Evolutionary conservation across 1,284 basidiomycete species (phyloP), one percentile per base, ranked within the genome.

Genomic region (Sanguinoderma infundibulare): DNA sequence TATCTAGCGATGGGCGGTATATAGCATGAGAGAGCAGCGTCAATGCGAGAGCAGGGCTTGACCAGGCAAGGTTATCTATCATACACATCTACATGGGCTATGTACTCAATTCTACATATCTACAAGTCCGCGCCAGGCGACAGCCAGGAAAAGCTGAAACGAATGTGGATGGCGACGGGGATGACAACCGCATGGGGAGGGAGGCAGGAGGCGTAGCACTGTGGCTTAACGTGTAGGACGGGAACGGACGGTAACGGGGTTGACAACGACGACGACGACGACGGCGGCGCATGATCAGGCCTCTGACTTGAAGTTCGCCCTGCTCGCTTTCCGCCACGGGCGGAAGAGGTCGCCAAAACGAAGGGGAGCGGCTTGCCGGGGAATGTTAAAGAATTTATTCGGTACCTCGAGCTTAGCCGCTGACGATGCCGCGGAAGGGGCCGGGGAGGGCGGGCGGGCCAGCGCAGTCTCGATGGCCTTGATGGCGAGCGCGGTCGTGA

Each of bases 401-500:
- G 55, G 55, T 5, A 50, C 17, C 32, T 60, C 44, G 20, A 55
- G 53, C 32, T 54, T 63, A 20, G 20, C 20, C 26, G 56, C 50
- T 7, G 64, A 63, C 20, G 65, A 63, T 22, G 42, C 46, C 1
- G 47, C 34, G 24, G 65, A 66, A 3, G 38, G 65, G 14, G 59
- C 40, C 2, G 62, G 65, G 2, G 65, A 66, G 0, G 65, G 62
- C n/a, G 61, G 66, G 5, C 58, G 44, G 20, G 53, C 56, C 22
- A 66, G 32, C 17, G 70, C 22, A 1, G 67, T 60, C 53, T 67
- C 53, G 34, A 75, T 71, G 0, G 74, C 74, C 28, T 69, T 68
- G 54, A 74, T 65, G 5, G 78, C 78, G 28, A 80, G 58, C 3
- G 77, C 78, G 5, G 79, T 81, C 24, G 73, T 74, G 22, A 80